Evolutionary conservation across 208 protist genomes (phyloP).

Genomic region (Leishmania braziliensis): DNA sequence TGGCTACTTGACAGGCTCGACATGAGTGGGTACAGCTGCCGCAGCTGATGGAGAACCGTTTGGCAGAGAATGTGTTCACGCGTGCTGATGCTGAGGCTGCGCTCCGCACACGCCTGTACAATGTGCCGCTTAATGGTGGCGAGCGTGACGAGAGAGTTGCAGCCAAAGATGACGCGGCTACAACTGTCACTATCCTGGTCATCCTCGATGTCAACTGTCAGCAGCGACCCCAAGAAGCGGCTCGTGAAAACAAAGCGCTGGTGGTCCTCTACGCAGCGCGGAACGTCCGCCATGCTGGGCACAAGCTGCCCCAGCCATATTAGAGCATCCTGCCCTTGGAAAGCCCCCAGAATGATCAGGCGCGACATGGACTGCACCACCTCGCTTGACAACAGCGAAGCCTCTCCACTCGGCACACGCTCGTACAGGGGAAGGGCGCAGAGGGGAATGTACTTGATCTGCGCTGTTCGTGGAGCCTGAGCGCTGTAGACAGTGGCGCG

Average conservation of each 20-base stretch:
- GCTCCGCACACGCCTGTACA: conserved; percentile 25
- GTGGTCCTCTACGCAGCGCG: conserved; percentile 31
- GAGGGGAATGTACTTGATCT: conserved; percentile 59
- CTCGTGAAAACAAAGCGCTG: conserved; percentile 54
- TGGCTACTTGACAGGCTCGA: conserved; percentile 34
- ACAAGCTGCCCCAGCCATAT: conserved; percentile 68
- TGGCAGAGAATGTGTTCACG: conserved; percentile 49
- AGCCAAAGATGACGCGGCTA: conserved; percentile 40
- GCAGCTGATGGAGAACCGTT: conserved; percentile 42
- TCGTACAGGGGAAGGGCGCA: conserved; percentile 68
- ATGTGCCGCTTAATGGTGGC: conserved; percentile 41
- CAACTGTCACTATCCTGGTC: conserved; percentile 20
- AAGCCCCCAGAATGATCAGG: conserved; percentile 53
- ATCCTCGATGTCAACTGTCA: conserved; percentile 43
- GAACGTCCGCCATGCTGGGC: conserved; percentile 53
- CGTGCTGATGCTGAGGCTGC: conserved; percentile 32
- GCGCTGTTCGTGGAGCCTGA: conserved; percentile 71
- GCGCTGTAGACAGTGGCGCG: conserved; percentile 46
- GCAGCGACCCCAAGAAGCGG: conserved; percentile 50
- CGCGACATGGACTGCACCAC: conserved; percentile 44
- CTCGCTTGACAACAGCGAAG: conserved; percentile 27
- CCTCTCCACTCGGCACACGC: conserved; percentile 44
- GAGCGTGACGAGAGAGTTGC: conserved; percentile 60
- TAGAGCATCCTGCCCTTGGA: conserved; percentile 49
- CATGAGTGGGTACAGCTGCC: conserved; percentile 54